Evolutionary conservation across 768 basidiomycete genomes (phyloP).

Genomic region (Suillus bovinus): DNA sequence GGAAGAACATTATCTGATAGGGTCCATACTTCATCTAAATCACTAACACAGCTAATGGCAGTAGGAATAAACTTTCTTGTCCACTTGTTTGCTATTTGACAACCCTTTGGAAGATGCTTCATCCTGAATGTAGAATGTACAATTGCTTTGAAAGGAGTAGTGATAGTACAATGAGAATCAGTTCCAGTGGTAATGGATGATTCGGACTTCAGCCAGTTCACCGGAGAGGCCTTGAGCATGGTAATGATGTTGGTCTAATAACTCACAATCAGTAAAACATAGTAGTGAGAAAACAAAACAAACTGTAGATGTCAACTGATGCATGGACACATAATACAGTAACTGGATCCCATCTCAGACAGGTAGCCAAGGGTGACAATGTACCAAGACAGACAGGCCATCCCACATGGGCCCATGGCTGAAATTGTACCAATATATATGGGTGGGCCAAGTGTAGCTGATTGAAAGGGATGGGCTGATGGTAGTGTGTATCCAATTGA

Average conservation of each 20-base stretch:
- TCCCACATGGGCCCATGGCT: no score
- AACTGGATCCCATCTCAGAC: no score
- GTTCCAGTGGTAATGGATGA: no score
- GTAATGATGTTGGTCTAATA: neutral
- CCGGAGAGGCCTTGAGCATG: neutral
- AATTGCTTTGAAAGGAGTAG: neutral
- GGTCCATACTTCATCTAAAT: slow-evolving; percentile 1
- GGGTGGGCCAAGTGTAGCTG: no score
- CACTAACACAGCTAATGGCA: neutral
- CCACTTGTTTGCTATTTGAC: neutral
- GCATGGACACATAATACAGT: neutral
- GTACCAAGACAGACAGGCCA: no score
- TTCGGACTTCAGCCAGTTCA: neutral
- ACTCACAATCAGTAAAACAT: neutral
- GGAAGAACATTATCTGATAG: neutral
- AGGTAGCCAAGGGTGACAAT: no score
- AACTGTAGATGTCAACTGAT: neutral
- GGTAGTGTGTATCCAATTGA: no score
- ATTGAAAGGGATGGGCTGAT: no score
- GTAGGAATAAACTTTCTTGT: neutral
- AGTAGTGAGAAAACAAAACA: neutral
- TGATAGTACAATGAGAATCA: no score
- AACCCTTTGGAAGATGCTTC: neutral
- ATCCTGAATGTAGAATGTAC: neutral
- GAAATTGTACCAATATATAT: no score